These are phyloP conservation scores for Eucalyptus tenuipes DNA, from an alignment of 345 rosid species.

Conservation along the genomic window DNA sequence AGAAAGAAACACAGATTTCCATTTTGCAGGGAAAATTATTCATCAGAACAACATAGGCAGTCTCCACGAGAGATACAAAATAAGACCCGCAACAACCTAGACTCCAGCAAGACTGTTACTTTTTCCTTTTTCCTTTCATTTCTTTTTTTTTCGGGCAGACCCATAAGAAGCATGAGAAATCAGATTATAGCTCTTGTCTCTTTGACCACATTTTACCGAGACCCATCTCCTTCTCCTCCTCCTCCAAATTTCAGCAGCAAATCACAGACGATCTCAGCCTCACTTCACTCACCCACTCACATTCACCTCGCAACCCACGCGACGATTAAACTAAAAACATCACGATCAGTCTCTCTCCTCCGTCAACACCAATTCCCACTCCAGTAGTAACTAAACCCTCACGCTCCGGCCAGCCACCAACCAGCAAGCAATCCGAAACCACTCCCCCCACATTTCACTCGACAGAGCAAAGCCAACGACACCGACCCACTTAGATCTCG, in stretches of 20 bases:
- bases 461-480: not conserved
- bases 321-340: not conserved
- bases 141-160: not conserved
- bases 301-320: not conserved
- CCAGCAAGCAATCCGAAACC: not conserved
- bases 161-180: not conserved
- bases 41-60: not conserved
- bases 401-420: not conserved
- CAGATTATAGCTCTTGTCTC: not conserved
- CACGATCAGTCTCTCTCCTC: not conserved
- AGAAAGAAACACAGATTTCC: not conserved
- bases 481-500: not conserved
- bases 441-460: not conserved
- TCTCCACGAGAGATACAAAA: not conserved
- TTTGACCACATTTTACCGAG: not conserved
- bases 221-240: not conserved
- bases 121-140: not conserved
- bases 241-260: not conserved
- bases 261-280: not conserved
- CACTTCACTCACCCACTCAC: not conserved
- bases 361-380: not conserved
- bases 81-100: not conserved
- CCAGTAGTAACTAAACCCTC: not conserved
- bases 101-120: not conserved
- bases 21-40: not conserved